These are phyloP conservation scores for Xylaria intraflava DNA, from an alignment of 495 filamentous ascomycete genomes.

Conservation along the genomic window DNA sequence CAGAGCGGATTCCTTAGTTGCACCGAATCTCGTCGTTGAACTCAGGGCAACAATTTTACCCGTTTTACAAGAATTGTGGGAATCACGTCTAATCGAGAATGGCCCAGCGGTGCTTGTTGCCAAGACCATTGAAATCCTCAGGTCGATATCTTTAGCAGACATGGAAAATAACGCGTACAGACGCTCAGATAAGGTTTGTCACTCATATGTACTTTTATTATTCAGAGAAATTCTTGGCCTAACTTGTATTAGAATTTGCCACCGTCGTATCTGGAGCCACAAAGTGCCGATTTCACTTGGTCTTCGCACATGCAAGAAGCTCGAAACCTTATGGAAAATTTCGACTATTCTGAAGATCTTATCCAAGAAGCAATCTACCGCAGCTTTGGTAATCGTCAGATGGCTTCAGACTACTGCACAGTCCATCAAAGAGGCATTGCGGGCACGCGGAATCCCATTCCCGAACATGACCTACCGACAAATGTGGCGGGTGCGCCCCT, in stretches of 20 bases:
- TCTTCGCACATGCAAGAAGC: conserved; percentile 19
- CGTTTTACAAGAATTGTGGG: conserved; percentile 72
- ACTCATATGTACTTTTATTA: not conserved
- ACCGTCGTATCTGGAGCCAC: conserved; percentile 32
- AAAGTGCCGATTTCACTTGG: conserved; percentile 25
- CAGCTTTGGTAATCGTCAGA: conserved; percentile 56
- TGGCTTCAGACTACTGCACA: conserved; percentile 69
- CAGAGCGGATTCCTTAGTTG: conserved; percentile 60
- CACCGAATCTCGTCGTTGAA: conserved; percentile 80
- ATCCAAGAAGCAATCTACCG: conserved; percentile 76
- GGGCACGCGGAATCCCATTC: conserved; percentile 54
- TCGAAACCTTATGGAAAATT: conserved; percentile 22
- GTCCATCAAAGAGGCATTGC: conserved; percentile 40
- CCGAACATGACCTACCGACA: conserved; percentile 46
- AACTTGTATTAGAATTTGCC: conserved; percentile 19
- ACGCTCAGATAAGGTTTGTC: conserved; percentile 46
- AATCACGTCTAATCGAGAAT: conserved; percentile 71
- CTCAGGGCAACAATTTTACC: conserved; percentile 78
- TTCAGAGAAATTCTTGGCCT: conserved; percentile 2
- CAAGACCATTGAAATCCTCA: conserved; percentile 75
- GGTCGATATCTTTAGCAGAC: conserved; percentile 69
- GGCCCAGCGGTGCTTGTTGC: conserved; percentile 68
- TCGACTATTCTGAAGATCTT: conserved; percentile 38
- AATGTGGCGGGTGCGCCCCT: conserved; percentile 19
- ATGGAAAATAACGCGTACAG: conserved; percentile 61